A percentile compares a stretch with the other conserved stretches of the same genome.
Conservation (phyloP, 1,284 basidiomycete species). For the Ceratobasidium sp. region DNA sequence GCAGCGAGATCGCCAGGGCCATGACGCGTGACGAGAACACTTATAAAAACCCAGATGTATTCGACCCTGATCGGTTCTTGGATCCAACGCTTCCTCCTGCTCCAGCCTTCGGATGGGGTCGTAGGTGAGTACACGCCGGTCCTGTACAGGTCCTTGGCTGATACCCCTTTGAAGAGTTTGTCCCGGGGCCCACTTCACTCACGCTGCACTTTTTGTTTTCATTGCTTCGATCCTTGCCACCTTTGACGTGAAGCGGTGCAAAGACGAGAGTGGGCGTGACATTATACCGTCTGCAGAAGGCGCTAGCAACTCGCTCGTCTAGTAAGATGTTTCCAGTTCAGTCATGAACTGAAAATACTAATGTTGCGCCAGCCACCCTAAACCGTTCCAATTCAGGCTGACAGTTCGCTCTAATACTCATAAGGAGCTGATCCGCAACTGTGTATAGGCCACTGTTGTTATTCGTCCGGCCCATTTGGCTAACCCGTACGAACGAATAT, state of each 20-base stretch:
- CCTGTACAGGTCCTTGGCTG: background rate
- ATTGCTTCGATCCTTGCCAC: background rate
- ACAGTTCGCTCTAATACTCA: slow-evolving; percentile 12
- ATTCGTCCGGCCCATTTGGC: background rate
- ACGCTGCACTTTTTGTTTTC: background rate
- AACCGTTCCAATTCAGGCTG: slow-evolving; percentile 14
- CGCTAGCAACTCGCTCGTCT: slow-evolving; percentile 2
- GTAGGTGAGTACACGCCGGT: background rate
- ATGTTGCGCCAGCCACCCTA: slow-evolving; percentile 1
- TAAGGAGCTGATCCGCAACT: slow-evolving; percentile 11
- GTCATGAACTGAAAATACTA: background rate
- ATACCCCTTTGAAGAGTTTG: background rate
- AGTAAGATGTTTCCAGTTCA: background rate
- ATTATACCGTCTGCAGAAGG: slow-evolving; percentile 10
- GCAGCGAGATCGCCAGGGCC: slow-evolving; percentile 14
- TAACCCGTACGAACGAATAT: background rate
- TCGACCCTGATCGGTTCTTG: slow-evolving; percentile 48
- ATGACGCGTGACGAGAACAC: slow-evolving; percentile 39
- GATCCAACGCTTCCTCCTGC: slow-evolving; percentile 7
- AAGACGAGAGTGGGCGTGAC: slow-evolving; percentile 4
- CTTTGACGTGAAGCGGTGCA: background rate
- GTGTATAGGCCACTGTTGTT: background rate
- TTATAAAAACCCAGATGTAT: slow-evolving; percentile 45
- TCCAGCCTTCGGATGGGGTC: background rate
- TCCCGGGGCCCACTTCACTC: slow-evolving; percentile 6